Base-by-base conservation (phyloP, 2,329 filamentous ascomycete species). In the Colletotrichum sansevieriae region DNA sequence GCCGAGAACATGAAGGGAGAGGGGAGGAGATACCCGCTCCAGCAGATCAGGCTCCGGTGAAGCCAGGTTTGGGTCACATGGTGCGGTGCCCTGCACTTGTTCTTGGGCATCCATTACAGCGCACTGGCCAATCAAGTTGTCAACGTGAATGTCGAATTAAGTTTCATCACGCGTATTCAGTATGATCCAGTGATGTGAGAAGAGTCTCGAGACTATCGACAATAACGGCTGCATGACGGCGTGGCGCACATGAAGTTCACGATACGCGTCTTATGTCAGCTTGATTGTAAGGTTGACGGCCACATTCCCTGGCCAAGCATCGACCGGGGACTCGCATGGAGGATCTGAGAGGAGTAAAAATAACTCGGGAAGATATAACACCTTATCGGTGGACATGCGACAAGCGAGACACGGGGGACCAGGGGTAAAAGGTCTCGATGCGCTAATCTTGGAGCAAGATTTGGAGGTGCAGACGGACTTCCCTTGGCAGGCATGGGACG, bases 261-360 rank as follows among this genome's bases (percentile, higher is more conserved):
- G 37, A 57, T 9, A 10, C 4, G 37, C 9, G 2, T 9, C 6
- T 65, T 62, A 62, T 62, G 57, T 65, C 63, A 66, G 63, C 57
- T 7, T 13, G 11, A 5, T 47, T 35, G 49, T 44, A 46, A 13
- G 44, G 25, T 7, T 51, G 35, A 57, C 43, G 33, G 39, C 44
- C 46, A 29, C n/a, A 6, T 15, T 4, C 46, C 47, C 39, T 20
- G 46, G 52, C 63, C 7, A 12, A 11, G 2, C 2, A 1, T 11
- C 11, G 15, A 49, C 65, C n/a, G 37, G 52, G 52, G 65, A 54
- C 65, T 68, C 44, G 52, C 60, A 52, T 64, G 52, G 44, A 22
- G 41, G 52, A 18, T 37, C 39, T n/a, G 18, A 13, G 56, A 51
- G 13, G 8, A 49, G 39, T 10, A 15, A 35, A n/a, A 57, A 44